These are phyloP conservation scores for Tillandsia leiboldiana DNA, from an alignment of 176 grass and related monocot genomes.

Conservation along the genomic window DNA sequence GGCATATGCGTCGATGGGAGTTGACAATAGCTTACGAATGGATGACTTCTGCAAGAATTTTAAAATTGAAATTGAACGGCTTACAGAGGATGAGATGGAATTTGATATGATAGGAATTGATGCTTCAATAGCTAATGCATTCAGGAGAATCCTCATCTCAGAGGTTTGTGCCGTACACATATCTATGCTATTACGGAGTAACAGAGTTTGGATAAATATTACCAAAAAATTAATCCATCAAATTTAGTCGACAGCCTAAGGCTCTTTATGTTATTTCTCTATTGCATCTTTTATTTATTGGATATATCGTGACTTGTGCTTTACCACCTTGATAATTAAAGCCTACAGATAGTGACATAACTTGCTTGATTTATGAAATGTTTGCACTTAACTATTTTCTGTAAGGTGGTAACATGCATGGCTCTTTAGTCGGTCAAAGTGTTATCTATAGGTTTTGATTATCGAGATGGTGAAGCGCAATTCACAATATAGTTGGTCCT, in stretches of 20 bases:
- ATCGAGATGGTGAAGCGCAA: background rate
- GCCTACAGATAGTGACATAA: no score
- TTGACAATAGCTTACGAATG: slow-evolving; percentile 50
- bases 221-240: no score
- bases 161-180: slow-evolving; percentile 39
- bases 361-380: no score
- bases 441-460: no score
- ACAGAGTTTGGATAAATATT: background rate
- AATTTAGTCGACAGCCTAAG: no score
- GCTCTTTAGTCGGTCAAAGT: no score
- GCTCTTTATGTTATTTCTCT: no score
- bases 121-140: slow-evolving; percentile 81
- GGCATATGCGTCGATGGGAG: slow-evolving; percentile 48
- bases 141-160: slow-evolving; percentile 71
- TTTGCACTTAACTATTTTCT: no score
- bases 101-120: slow-evolving; percentile 96
- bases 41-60: slow-evolving; percentile 56
- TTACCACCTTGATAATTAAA: no score
- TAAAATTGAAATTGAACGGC: slow-evolving; percentile 50
- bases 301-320: background rate
- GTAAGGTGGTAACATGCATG: no score
- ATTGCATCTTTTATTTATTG: background rate
- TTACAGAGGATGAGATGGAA: slow-evolving; percentile 79
- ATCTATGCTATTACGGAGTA: background rate
- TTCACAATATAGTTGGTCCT: background rate